These are phyloP conservation scores for Syzygium malaccense DNA, from an alignment of 441 rosid species.

Conservation along the genomic window DNA sequence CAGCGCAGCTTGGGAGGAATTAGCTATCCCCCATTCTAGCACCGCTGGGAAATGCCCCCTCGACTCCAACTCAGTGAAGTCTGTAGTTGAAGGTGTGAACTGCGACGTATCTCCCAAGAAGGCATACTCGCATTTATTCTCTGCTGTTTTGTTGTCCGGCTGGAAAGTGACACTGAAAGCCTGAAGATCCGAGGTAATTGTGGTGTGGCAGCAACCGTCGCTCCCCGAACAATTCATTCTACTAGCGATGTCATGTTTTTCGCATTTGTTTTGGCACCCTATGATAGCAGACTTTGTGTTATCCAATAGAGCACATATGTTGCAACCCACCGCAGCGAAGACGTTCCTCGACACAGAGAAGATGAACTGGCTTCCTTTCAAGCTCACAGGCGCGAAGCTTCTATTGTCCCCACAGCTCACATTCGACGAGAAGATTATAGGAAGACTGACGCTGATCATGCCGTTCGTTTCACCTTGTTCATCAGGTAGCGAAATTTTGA, in stretches of 20 bases:
- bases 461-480: rapidly evolving
- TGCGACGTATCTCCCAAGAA: too few species aligned
- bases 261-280: background rate
- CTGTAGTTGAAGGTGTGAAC: too few species aligned
- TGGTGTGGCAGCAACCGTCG: background rate
- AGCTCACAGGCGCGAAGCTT: background rate
- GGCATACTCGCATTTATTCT: too few species aligned
- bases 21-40: background rate
- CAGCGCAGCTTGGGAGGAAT: background rate
- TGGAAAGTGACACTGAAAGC: too few species aligned
- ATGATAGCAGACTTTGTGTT: background rate
- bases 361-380: background rate
- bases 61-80: too few species aligned
- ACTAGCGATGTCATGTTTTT: background rate
- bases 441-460: background rate
- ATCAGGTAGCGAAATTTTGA: background rate
- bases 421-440: background rate
- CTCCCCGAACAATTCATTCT: background rate
- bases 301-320: background rate
- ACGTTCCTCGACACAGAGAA: background rate
- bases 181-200: background rate
- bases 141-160: too few species aligned
- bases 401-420: background rate
- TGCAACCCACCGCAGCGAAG: background rate
- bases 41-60: too few species aligned